Conservation (phyloP, 176 grass and related monocot genomes). For the Pontederia paniculata region DNA sequence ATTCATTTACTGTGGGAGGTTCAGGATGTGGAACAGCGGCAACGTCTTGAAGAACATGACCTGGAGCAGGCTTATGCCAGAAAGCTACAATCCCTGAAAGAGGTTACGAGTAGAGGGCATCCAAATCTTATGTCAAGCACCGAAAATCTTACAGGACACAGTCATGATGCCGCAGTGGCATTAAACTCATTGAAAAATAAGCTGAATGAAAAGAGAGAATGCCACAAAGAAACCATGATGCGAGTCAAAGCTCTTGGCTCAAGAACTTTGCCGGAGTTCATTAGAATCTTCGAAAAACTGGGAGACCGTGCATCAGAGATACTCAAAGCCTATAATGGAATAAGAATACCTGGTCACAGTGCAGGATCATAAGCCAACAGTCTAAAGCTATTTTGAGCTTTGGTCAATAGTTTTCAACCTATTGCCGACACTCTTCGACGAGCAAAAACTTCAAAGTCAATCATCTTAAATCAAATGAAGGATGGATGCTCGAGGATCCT, state of each 20-base stretch:
- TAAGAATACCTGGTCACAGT: conserved; percentile 30
- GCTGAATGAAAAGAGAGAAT: conserved; percentile 42
- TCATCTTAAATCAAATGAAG: too few species aligned
- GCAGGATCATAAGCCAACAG: conserved; percentile 3
- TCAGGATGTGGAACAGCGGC: conserved; percentile 46
- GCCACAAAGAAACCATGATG: conserved; percentile 32
- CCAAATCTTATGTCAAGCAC: conserved; percentile 17
- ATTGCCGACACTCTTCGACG: background rate
- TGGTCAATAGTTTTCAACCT: background rate
- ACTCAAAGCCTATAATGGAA: conserved; percentile 27
- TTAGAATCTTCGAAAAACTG: conserved; percentile 49
- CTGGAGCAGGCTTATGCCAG: conserved; percentile 30
- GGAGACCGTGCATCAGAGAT: conserved; percentile 32
- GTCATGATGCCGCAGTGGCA: conserved; percentile 22
- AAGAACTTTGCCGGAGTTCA: conserved; percentile 44
- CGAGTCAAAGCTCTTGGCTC: conserved; percentile 36
- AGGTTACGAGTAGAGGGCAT: conserved; percentile 15
- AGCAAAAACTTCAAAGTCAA: background rate
- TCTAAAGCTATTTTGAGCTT: background rate
- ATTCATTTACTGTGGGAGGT: conserved; percentile 34
- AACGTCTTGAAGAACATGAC: conserved; percentile 29
- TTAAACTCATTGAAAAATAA: conserved; percentile 30
- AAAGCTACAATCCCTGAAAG: conserved; percentile 26
- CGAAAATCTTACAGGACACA: conserved; percentile 10
- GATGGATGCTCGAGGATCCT: too few species aligned